Percentiles rank a stretch among this genome's conserved stretches.
Conservation (phyloP, 2,329 filamentous ascomycete species). For the Venturiaceae sp. region DNA sequence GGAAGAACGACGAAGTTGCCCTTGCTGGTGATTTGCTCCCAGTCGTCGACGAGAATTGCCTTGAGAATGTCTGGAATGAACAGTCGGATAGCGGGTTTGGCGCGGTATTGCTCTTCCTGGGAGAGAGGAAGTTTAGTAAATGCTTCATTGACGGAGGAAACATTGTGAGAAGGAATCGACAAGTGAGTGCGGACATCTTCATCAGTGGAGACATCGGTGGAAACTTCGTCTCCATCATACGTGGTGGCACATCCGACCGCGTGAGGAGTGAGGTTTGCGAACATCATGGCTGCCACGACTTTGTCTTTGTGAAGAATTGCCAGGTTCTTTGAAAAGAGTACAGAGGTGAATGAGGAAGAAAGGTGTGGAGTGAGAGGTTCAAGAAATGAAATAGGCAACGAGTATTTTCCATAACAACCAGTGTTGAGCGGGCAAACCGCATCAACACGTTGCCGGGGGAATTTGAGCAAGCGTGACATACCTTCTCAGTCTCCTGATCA, state of each 20-base stretch:
- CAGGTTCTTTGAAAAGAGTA: no score
- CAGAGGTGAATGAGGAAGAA: no score
- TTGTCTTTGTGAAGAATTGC: no score
- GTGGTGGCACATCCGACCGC: no score
- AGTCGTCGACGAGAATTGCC: conserved; percentile 89
- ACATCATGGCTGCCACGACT: no score
- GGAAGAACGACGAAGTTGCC: conserved; percentile 81
- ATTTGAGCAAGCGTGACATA: conserved; percentile 21
- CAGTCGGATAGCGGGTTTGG: conserved; percentile 76
- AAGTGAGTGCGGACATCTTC: not conserved
- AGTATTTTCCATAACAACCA: no score
- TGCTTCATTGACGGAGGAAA: not conserved
- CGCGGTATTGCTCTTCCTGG: conserved; percentile 81
- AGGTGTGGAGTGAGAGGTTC: no score
- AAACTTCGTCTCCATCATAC: no score
- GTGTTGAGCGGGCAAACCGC: not conserved
- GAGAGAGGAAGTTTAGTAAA: not conserved
- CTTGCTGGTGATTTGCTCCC: conserved; percentile 97
- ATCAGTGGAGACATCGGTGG: no score
- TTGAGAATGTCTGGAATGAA: conserved; percentile 84
- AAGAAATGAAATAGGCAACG: no score
- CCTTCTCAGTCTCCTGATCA: conserved; percentile 76
- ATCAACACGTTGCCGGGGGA: not conserved
- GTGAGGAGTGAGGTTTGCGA: no score
- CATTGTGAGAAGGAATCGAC: not conserved